These are phyloP conservation scores for Diplodia mutila DNA, from an alignment of 2,329 filamentous ascomycete species.

Conservation along the genomic window DNA sequence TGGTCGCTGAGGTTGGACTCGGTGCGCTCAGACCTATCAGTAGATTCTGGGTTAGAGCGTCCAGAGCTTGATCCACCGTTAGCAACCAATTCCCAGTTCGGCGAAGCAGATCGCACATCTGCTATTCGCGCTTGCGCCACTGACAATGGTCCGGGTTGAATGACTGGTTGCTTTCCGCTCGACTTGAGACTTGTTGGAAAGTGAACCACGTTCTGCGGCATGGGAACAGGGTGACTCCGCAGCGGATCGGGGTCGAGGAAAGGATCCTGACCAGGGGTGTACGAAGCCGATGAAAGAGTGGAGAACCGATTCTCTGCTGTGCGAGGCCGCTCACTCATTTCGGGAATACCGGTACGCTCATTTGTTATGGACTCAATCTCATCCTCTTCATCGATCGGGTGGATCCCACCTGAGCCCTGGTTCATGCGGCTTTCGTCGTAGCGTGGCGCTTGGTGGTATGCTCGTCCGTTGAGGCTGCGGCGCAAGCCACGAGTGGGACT, in stretches of 20 bases:
- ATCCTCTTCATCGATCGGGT: slow-evolving; percentile 66
- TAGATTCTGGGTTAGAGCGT: slow-evolving; percentile 46
- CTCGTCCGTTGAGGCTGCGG: slow-evolving; percentile 43
- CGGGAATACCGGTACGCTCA: slow-evolving; percentile 29
- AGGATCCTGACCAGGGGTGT: slow-evolving; percentile 43
- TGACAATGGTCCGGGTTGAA: slow-evolving; percentile 32
- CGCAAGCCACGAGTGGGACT: slow-evolving; percentile 54
- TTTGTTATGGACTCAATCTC: slow-evolving; percentile 55
- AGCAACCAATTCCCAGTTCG: slow-evolving; percentile 21
- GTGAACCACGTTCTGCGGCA: slow-evolving; percentile 3
- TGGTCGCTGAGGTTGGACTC: slow-evolving; percentile 60
- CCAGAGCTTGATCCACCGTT: slow-evolving; percentile 19
- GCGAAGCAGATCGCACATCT: slow-evolving; percentile 21
- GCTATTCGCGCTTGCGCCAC: slow-evolving; percentile 29
- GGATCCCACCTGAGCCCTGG: slow-evolving; percentile 59
- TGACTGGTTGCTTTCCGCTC: neutral
- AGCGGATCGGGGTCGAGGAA: slow-evolving; percentile 46
- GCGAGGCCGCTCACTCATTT: slow-evolving; percentile 34
- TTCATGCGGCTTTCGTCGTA: slow-evolving; percentile 56
- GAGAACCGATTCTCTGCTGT: slow-evolving; percentile 33
- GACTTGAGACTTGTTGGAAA: slow-evolving; percentile 24
- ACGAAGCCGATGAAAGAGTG: slow-evolving; percentile 29
- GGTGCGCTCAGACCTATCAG: slow-evolving; percentile 59
- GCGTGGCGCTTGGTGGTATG: slow-evolving; percentile 41
- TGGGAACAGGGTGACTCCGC: slow-evolving; percentile 35